Evolutionary conservation across 306 rosid species (phyloP), one percentile per base, ranked within the genome.

Genomic region (Glycine tomentella): DNA sequence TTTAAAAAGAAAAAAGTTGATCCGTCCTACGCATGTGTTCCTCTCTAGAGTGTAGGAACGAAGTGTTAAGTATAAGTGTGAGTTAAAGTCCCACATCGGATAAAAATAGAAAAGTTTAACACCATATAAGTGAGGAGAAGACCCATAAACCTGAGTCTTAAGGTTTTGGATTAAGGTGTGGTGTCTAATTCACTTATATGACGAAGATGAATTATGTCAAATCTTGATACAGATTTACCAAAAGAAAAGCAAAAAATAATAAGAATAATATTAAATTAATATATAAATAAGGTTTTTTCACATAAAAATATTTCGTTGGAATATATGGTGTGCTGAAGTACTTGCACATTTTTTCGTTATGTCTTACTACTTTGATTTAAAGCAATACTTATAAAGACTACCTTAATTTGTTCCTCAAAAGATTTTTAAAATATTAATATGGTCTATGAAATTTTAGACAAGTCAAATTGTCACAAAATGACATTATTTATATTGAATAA

Each of bases 141-240:
- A n/a, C n/a, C n/a, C n/a, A n/a, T n/a, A n/a, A n/a, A n/a, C n/a
- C n/a, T n/a, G n/a, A n/a, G n/a, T n/a, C n/a, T n/a, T n/a, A n/a
- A n/a, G n/a, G n/a, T n/a, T n/a, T n/a, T n/a, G n/a, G n/a, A n/a
- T n/a, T n/a, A n/a, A n/a, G n/a, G n/a, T n/a, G n/a, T n/a, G n/a
- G n/a, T n/a, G n/a, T n/a, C n/a, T n/a, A n/a, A n/a, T n/a, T n/a
- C n/a, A n/a, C n/a, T n/a, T n/a, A n/a, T n/a, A n/a, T n/a, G n/a
- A n/a, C n/a, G n/a, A 72, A 14, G 76, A 71, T 51, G n/a, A 51
- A 72, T 52, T 52, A 51, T 51, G 46, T 33, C 33, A 31, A 53
- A 20, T 53, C 58, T 53, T 53, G 20, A 53, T 53, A 5, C 5
- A 53, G 10, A 50, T 3, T 50, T 11, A 48, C 17, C 44, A 1